Evolutionary conservation across 352 stramenopile genomes (phyloP).

Genomic region (Phytopythium cucurbitacearum): DNA sequence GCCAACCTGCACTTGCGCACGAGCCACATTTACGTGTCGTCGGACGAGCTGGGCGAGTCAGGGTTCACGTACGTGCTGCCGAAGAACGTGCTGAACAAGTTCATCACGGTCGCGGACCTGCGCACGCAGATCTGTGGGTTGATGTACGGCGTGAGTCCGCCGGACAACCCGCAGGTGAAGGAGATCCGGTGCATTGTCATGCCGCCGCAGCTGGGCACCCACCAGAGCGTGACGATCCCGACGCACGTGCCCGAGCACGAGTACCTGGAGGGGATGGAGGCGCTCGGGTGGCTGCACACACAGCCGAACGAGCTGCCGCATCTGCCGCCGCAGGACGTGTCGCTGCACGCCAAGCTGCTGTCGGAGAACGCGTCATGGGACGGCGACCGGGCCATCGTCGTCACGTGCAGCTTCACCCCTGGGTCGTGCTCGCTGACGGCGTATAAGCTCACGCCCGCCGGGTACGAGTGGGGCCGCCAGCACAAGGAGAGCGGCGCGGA

Average conservation of each 20-base stretch:
- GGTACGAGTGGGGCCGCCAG: slow-evolving; percentile 97
- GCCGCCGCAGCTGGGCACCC: slow-evolving; percentile 98
- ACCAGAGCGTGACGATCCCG: slow-evolving; percentile 97
- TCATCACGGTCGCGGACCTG: slow-evolving; percentile 98
- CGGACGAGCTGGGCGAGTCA: slow-evolving; percentile 96
- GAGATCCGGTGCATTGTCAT: slow-evolving; percentile 99
- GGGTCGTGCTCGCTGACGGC: slow-evolving; percentile 98
- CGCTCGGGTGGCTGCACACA: slow-evolving; percentile 99
- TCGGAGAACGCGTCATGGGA: slow-evolving; percentile 96
- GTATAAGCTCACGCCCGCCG: slow-evolving; percentile 96
- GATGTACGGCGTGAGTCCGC: slow-evolving; percentile 98
- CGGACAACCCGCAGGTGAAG: slow-evolving; percentile 98
- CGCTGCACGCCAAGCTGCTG: slow-evolving; percentile 96
- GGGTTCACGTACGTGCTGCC: slow-evolving; percentile 99
- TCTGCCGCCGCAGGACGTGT: slow-evolving; percentile 95
- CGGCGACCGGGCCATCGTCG: slow-evolving; percentile 97
- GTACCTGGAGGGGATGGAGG: slow-evolving; percentile 96
- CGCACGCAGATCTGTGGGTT: slow-evolving; percentile 98
- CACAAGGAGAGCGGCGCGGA: slow-evolving; percentile 96
- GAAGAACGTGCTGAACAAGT: slow-evolving; percentile 99
- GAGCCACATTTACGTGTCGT: slow-evolving; percentile 99
- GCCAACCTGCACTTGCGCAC: slow-evolving; percentile 98
- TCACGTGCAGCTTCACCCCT: slow-evolving; percentile 99
- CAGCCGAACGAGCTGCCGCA: slow-evolving; percentile 98
- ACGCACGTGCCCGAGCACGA: slow-evolving; percentile 95